These are phyloP conservation scores for Juglanconis sp. DNA, from an alignment of 2,329 filamentous ascomycete species.

Conservation along the genomic window DNA sequence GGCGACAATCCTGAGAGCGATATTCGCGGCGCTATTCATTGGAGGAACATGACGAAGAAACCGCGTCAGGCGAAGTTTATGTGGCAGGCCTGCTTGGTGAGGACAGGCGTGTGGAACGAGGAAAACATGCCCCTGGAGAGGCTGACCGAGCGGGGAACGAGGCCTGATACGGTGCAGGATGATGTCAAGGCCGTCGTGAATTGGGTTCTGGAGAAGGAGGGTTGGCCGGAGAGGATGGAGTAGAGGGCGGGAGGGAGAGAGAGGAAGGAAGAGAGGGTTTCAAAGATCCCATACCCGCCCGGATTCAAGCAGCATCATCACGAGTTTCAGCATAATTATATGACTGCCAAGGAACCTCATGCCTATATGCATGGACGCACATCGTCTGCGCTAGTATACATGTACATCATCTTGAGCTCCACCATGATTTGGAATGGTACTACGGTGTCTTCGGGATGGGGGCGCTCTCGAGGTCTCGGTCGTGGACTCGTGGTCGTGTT, in stretches of 20 bases:
- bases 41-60: constrained; percentile 42
- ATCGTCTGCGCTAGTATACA: too few species aligned
- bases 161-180: constrained; percentile 47
- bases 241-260: not conserved
- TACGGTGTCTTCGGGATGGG: too few species aligned
- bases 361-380: too few species aligned
- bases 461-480: too few species aligned
- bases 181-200: constrained; percentile 75
- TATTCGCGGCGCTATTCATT: constrained; percentile 82
- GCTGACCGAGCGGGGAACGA: not conserved
- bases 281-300: too few species aligned
- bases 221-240: constrained; percentile 30
- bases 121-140: not conserved
- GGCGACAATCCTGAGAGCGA: constrained; percentile 89
- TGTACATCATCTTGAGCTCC: too few species aligned
- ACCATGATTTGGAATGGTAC: too few species aligned
- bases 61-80: constrained; percentile 40
- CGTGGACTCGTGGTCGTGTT: too few species aligned
- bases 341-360: too few species aligned
- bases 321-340: too few species aligned
- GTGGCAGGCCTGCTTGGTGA: constrained; percentile 75
- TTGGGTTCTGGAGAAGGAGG: constrained; percentile 66
- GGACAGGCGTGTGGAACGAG: constrained; percentile 70
- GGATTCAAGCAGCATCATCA: too few species aligned
- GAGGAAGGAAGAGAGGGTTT: too few species aligned